Evolutionary conservation across 1,284 basidiomycete species (phyloP), one percentile per base, ranked within the genome.

Genomic region (Rugiboletus extremiorientalis): DNA sequence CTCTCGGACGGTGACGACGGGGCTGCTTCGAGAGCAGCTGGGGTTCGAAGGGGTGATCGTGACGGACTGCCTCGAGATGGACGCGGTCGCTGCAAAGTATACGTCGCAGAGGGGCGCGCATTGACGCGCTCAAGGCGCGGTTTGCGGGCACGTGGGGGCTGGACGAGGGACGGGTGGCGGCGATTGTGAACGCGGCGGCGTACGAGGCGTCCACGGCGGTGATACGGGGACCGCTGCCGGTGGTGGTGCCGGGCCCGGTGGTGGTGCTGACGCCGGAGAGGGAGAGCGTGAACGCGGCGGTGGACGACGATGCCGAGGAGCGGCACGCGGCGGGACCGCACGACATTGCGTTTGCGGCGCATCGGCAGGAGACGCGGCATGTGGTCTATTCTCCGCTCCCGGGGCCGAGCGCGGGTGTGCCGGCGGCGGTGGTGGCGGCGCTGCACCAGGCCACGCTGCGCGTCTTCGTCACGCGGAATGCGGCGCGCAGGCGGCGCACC

Each of bases 31-130:
- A 31, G 66, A 69, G 1, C 71, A 78, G 33, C 61, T 88, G 59
- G 75, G 74, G 5, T 88, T 79, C 69, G 44, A 72, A 3, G 84
- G 85, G 2, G 78, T 88, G 27, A 70, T 86, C 20, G 84, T 86
- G 27, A 87, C 86, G 1, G 86, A 88, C 66, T 88, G 86, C 62
- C 72, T 88, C 22, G 85, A 87, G 72, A 89, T 89, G 87, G 82
- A 84, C 48, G 86, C 88, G 18, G 80, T 89, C 20, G 77, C 81
- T 0, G 75, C 77, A 33, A 79, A 76, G 14, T 81, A 80, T 59
- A 84, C 83, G 18, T 71, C 80, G 5, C 76, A 80, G 50, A 77
- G 74, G 44, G 86, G 57, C 54, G 41, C 74, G 84, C 44, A 76
- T 89, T 36, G 70, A 54, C 0, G 65, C 50, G 10, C 72, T 89